A percentile compares a stretch with the other conserved stretches of the same genome.
phyloP scores from a whole-genome alignment of 2,329 filamentous ascomycete genomes.

The Capronia americana region DNA sequence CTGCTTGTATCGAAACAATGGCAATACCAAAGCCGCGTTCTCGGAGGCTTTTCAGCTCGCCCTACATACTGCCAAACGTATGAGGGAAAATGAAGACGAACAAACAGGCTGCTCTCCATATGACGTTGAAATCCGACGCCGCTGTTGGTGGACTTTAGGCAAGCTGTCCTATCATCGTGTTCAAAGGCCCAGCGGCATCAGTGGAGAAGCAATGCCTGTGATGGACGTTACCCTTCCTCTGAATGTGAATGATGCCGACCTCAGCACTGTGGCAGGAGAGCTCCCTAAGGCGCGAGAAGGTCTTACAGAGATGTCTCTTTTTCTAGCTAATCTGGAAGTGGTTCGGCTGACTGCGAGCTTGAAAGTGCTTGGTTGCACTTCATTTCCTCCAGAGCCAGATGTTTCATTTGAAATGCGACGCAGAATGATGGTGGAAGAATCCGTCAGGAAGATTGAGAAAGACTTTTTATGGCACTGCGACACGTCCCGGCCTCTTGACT shows the following conservation, averaged over 20 bases:
- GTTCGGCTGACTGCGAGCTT: not conserved
- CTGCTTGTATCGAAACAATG: not conserved
- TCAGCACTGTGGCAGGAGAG: not conserved
- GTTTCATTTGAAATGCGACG: not conserved
- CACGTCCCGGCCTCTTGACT: conserved; percentile 8
- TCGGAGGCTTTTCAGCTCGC: not conserved
- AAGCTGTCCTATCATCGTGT: not conserved
- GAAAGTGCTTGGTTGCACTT: not conserved
- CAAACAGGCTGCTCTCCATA: not conserved
- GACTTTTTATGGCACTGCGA: conserved; percentile 10
- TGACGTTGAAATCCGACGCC: conserved; percentile 2
- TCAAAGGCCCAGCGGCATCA: not conserved
- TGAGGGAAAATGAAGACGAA: not conserved
- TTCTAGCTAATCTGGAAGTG: not conserved
- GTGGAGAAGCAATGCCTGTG: not conserved
- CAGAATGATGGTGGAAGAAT: not conserved
- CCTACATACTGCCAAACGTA: not conserved
- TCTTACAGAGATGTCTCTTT: conserved; percentile 6
- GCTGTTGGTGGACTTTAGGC: conserved; percentile 5
- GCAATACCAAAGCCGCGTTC: not conserved
- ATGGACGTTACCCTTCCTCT: not conserved
- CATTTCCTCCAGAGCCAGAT: too few species aligned
- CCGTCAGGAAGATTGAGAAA: conserved; percentile 5
- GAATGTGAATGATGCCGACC: conserved; percentile 6
- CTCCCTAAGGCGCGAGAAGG: conserved; percentile 3